Evolutionary conservation across 2,329 filamentous ascomycete genomes (phyloP), one percentile per base, ranked within the genome.

Genomic region (Tricladium varicosporioides): DNA sequence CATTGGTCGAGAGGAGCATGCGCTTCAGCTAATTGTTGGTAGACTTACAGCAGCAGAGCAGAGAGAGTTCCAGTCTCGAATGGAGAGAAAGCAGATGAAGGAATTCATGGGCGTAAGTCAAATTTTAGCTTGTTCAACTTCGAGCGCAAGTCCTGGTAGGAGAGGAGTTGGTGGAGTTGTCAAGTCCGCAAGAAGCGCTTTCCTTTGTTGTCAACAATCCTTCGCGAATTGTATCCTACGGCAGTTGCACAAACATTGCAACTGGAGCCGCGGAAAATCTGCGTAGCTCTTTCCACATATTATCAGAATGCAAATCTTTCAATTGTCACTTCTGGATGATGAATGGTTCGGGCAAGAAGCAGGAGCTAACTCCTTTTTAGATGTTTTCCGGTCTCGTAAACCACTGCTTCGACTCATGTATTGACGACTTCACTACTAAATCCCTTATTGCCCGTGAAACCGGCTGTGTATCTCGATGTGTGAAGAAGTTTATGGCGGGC

Each of bases 381-480:
- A 77, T 84, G 73, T 83, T 83, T 69, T 78, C 77, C 70, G 86
- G 84, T 76, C 81, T 90, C 54, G 88, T 92, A 69, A 87, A 91
- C 74, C 84, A 87, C 77, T 99, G 94, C 85, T 99, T 99, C 83
- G 87, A 91, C 73, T 88, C 94, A 76, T 99, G 94, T 81, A 85
- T 99, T 77, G 93, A 92, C 76, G 92, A 97, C 81, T 99, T 99
- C 84, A 96, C 92, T 71, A 96, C 92, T 78, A 97, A 97, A 80
- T 90, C 91, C 49, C 85, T 99, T 65, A 88, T 89, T 62, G 83
- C 86, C 65, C 88, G 91, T 73, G 94, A 99, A 78, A 89, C 89
- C 71, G 88, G 89, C 73, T 99, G 94, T 79, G 86, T 97, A 70
- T 87, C 91, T 78, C 89, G 92, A 69, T 99, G 94, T 76, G 92